These are phyloP conservation scores for Beta corolliflora DNA, from an alignment of 179 eudicot genomes.

Conservation along the genomic window DNA sequence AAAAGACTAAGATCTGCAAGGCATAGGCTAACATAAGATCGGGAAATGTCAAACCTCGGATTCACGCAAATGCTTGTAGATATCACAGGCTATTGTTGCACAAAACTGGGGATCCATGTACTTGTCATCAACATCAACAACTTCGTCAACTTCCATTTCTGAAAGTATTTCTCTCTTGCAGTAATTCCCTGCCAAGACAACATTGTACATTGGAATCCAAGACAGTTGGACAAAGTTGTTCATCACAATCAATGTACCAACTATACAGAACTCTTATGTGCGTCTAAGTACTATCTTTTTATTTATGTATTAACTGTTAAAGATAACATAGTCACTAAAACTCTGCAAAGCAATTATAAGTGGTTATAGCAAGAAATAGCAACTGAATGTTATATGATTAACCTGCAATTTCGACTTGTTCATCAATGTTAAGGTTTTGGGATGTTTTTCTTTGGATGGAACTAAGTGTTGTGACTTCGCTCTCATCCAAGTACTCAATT, in stretches of 20 bases:
- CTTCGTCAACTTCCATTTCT: constrained; percentile 45
- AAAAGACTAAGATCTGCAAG: background rate
- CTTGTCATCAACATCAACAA: constrained; percentile 69
- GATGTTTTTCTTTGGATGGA: constrained; percentile 68
- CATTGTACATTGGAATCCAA: background rate
- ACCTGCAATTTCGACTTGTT: constrained; percentile 53
- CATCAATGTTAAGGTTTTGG: constrained; percentile 60
- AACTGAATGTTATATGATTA: constrained; percentile 11
- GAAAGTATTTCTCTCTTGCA: constrained; percentile 68
- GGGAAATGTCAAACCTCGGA: constrained; percentile 61
- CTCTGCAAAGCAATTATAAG: no score
- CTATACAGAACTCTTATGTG: no score
- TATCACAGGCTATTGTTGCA: constrained; percentile 89
- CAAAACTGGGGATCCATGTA: constrained; percentile 80
- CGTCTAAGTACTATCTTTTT: no score
- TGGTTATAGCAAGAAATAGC: background rate
- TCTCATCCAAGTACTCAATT: constrained; percentile 76
- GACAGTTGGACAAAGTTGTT: no score
- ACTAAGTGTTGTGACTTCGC: constrained; percentile 50
- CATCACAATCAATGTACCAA: no score
- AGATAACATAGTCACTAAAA: no score
- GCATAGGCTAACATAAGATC: background rate
- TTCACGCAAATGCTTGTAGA: constrained; percentile 77
- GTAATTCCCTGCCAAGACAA: constrained; percentile 41
- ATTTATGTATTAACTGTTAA: background rate